A percentile compares a stretch with the other conserved stretches of the same genome.
These are phyloP conservation scores for Trichoderma simmonsii DNA, from an alignment of 2,329 filamentous ascomycete genomes.

Conservation along the genomic window DNA sequence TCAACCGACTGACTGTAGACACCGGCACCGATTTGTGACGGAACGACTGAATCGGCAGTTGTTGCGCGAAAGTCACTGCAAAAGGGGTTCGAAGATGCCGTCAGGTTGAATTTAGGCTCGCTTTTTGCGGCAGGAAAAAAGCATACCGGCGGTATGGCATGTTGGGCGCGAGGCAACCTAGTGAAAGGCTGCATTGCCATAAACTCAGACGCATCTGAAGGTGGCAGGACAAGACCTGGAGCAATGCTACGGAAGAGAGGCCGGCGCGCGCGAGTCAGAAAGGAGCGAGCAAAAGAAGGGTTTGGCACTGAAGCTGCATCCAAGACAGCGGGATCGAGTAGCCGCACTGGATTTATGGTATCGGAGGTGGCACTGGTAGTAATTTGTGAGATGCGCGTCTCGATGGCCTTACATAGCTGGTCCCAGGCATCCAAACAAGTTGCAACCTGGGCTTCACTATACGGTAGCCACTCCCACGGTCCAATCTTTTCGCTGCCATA, in stretches of 20 bases:
- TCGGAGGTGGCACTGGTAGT: neutral
- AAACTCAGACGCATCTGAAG: neutral
- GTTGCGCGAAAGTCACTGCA: neutral
- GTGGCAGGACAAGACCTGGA: slow-evolving; percentile 17
- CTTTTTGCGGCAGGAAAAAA: neutral
- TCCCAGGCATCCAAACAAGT: slow-evolving; percentile 27
- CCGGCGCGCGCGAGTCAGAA: slow-evolving; percentile 17
- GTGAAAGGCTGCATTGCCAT: neutral
- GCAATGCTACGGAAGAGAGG: slow-evolving; percentile 15
- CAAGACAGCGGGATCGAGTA: neutral
- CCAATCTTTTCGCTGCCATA: slow-evolving; percentile 24
- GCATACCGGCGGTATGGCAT: neutral
- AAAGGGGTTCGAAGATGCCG: neutral
- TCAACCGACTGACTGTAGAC: neutral
- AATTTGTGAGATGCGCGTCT: neutral
- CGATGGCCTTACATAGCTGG: slow-evolving; percentile 22
- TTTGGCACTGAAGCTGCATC: neutral
- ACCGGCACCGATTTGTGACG: neutral
- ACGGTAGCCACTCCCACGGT: slow-evolving; percentile 28
- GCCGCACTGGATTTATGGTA: neutral
- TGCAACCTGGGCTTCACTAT: slow-evolving; percentile 29
- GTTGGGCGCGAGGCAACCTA: neutral
- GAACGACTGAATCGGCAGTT: neutral
- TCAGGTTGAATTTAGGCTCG: neutral
- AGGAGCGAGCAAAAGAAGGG: slow-evolving; percentile 13